These are phyloP conservation scores for Pseudocercospora macadamiae DNA, from an alignment of 2,329 filamentous ascomycete genomes.

Conservation along the genomic window DNA sequence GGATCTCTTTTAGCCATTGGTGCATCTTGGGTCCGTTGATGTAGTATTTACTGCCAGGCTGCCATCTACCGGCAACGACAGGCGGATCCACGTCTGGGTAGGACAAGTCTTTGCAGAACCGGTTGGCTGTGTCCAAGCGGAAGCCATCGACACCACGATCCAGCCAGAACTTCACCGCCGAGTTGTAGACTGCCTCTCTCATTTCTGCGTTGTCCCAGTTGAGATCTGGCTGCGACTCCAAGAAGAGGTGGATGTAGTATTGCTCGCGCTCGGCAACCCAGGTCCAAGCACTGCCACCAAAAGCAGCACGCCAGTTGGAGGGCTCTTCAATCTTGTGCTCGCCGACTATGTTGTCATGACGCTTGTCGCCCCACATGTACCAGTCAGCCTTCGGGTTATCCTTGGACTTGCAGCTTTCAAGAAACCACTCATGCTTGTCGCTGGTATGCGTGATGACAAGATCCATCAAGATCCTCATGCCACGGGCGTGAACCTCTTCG, in stretches of 20 bases:
- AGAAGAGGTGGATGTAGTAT: constrained; percentile 78
- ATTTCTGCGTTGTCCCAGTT: constrained; percentile 78
- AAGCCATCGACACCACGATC: constrained; percentile 64
- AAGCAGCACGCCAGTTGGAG: constrained; percentile 72
- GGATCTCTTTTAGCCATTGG: constrained; percentile 52
- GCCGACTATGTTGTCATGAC: constrained; percentile 36
- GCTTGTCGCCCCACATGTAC: constrained; percentile 60
- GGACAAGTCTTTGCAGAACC: constrained; percentile 30
- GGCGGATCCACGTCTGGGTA: constrained; percentile 29
- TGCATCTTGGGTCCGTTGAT: constrained; percentile 48
- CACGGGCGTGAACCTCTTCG: constrained; percentile 60
- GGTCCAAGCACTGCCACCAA: constrained; percentile 65
- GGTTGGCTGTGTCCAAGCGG: constrained; percentile 37
- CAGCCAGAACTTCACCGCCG: constrained; percentile 68
- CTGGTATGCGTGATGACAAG: constrained; percentile 79
- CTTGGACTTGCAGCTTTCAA: constrained; percentile 56
- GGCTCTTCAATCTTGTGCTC: constrained; percentile 58
- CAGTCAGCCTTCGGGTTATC: constrained; percentile 57
- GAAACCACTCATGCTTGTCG: constrained; percentile 63
- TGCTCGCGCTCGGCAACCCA: constrained; percentile 73
- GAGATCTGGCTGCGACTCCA: constrained; percentile 76
- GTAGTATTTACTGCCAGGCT: constrained; percentile 28
- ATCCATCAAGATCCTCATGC: constrained; percentile 73
- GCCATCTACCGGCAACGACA: constrained; percentile 26
- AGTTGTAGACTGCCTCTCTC: constrained; percentile 68